These are phyloP conservation scores for Gentiana macrophylla DNA, from an alignment of 257 asterid genomes.

Conservation along the genomic window DNA sequence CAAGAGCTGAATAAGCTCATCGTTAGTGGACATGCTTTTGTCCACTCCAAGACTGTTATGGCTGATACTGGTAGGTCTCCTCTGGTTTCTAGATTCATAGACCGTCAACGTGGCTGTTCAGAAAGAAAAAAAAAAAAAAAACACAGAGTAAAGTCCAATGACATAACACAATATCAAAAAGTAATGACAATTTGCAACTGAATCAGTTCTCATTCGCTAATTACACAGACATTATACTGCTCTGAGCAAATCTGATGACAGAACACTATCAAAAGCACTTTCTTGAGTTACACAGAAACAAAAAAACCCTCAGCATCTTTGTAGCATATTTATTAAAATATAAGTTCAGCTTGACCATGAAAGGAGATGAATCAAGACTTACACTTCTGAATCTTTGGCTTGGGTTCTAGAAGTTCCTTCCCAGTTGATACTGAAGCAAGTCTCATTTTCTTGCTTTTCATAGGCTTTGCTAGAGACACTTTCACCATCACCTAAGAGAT, in stretches of 20 bases:
- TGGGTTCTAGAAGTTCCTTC: slow-evolving; percentile 24
- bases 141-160: background rate
- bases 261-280: no score
- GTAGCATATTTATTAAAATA: no score
- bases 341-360: no score
- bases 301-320: no score
- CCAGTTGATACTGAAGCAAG: slow-evolving; percentile 15
- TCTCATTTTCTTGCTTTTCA: slow-evolving; percentile 26
- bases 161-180: no score
- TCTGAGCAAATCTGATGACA: no score
- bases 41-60: slow-evolving; percentile 21
- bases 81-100: slow-evolving; percentile 25
- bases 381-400: slow-evolving; percentile 24
- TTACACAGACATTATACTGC: no score
- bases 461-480: slow-evolving; percentile 55
- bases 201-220: no score
- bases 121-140: background rate
- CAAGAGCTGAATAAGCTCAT: slow-evolving; percentile 57
- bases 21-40: slow-evolving; percentile 29
- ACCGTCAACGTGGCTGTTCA: slow-evolving; percentile 28
- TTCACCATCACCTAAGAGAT: slow-evolving; percentile 36
- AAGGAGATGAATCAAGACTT: slow-evolving; percentile 17
- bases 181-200: no score
- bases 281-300: no score
- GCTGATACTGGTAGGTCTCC: slow-evolving; percentile 25